phyloP scores from a whole-genome alignment of 2,329 filamentous ascomycete species.

The Venturia nashicola region DNA sequence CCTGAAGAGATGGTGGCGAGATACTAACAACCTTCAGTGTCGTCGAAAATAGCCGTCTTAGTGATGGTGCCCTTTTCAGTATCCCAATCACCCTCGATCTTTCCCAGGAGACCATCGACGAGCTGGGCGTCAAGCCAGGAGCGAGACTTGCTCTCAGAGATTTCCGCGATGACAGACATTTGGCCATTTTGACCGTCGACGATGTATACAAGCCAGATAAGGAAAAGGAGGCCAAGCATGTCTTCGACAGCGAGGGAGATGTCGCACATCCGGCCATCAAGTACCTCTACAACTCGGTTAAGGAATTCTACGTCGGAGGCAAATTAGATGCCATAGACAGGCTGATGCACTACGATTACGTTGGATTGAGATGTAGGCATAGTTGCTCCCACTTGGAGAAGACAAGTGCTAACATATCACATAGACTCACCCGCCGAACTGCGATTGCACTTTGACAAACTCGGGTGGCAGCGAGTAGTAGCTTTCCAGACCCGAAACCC shows the following conservation, averaged over 20 bases:
- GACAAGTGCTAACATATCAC: neutral
- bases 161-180: slow-evolving; percentile 88
- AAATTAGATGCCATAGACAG: slow-evolving; percentile 93
- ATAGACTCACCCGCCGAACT: slow-evolving; percentile 85
- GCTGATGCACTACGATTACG: slow-evolving; percentile 97
- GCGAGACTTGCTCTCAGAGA: slow-evolving; percentile 81
- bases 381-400: neutral
- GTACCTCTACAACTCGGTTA: slow-evolving; percentile 69
- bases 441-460: slow-evolving; percentile 95
- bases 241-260: slow-evolving; percentile 76
- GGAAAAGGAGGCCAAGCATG: slow-evolving; percentile 80
- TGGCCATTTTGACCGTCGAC: slow-evolving; percentile 90
- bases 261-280: slow-evolving; percentile 85
- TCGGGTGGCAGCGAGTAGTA: slow-evolving; percentile 94
- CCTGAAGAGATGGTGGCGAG: neutral
- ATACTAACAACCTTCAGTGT: slow-evolving; percentile 44
- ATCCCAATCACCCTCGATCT: slow-evolving; percentile 96
- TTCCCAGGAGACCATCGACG: slow-evolving; percentile 60
- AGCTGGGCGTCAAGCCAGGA: slow-evolving; percentile 64
- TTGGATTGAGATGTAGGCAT: slow-evolving; percentile 75
- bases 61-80: slow-evolving; percentile 80
- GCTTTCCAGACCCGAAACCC: slow-evolving; percentile 99
- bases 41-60: slow-evolving; percentile 75
- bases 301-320: slow-evolving; percentile 88
- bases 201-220: slow-evolving; percentile 95